Conservation (phyloP, 148 eudicot genomes). For the Amaranthus palmeri region DNA sequence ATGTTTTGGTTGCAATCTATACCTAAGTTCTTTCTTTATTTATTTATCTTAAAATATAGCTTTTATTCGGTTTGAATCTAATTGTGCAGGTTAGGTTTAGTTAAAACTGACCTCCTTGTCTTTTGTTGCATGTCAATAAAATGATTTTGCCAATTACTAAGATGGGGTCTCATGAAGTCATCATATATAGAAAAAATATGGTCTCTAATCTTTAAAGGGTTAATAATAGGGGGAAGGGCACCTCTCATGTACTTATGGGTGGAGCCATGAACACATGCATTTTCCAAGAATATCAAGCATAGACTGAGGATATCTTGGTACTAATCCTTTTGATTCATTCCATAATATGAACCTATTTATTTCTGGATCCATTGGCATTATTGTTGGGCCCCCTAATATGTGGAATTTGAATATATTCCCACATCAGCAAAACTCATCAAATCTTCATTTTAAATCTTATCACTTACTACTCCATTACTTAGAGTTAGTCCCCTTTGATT, state of each 20-base stretch:
- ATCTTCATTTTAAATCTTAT: too few species aligned
- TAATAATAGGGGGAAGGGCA: constrained; percentile 67
- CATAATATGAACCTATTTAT: constrained; percentile 65
- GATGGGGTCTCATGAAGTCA: constrained; percentile 76
- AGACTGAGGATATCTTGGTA: constrained; percentile 91
- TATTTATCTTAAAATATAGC: too few species aligned
- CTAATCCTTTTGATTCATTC: constrained; percentile 82
- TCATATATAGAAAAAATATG: constrained; percentile 81
- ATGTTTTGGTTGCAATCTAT: too few species aligned
- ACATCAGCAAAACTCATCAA: constrained; percentile 37
- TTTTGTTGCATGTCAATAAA: constrained; percentile 75
- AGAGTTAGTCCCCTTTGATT: too few species aligned
- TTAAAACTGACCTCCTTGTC: constrained; percentile 64
- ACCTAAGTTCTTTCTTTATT: too few species aligned
- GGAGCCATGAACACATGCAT: constrained; percentile 92
- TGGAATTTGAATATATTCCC: constrained; percentile 89
- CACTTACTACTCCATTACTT: too few species aligned
- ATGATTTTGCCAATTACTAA: constrained; percentile 52
- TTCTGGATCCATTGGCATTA: constrained; percentile 91
- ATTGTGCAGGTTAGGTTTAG: too few species aligned
- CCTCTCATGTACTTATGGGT: constrained; percentile 96
- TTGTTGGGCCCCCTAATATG: constrained; percentile 84
- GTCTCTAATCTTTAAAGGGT: constrained; percentile 65
- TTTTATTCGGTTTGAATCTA: too few species aligned
- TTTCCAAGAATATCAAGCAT: constrained; percentile 85